Base-by-base conservation (phyloP, 352 stramenopile genomes). In the Phytophthora chlamydospora region DNA sequence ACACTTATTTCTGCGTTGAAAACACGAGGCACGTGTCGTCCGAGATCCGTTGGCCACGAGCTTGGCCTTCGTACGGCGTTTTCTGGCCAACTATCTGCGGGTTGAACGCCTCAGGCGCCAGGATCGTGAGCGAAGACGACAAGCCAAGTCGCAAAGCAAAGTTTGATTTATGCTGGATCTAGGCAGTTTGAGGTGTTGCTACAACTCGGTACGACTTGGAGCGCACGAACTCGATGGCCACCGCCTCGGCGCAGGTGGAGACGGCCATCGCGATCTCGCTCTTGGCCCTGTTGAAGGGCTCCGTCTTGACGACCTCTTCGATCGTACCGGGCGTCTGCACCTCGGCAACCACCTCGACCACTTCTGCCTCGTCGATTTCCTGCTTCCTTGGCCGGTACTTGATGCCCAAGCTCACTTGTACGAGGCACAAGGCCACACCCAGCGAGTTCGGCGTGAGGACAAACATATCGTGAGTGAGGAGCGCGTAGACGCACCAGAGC, bases 401-500 rank as follows among this genome's bases (percentile, higher is more conserved):
- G 46, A 72, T 43, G 14, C 42, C 61, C 38, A 75, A 50, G 36
- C 10, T 46, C 50, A 72, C 62, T 61, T 75, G 67, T 16, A 65
- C 58, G 9, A 62, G n/a, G 47, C 56, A 60, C 46, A 75, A 54
- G 13, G 46, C 29, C 31, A 67, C 66, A 32, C 76, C 77, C 19
- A 80, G 50, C 6, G 73, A 62, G 16, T 74, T 82, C 6, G 75
- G 75, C 14, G 58, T 59, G 0, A 85, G 50, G 2, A 87, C 63
- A 34, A 83, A 76, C 48, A 66, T 63, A 45, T 87, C 73, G 58
- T 72, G 19, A 10, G 61, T 56, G 13, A 87, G 69, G 6, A 75
- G 50, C 9, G 74, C 66, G 51, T 87, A 84, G 14, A 72, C 47
- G n/a, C 68, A 63, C 75, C 77, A 87, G 3, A 80, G 55, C 9